A percentile compares a stretch with the other conserved stretches of the same genome.
These are phyloP conservation scores for Carpinus fangiana DNA, from an alignment of 306 rosid species.

Conservation along the genomic window DNA sequence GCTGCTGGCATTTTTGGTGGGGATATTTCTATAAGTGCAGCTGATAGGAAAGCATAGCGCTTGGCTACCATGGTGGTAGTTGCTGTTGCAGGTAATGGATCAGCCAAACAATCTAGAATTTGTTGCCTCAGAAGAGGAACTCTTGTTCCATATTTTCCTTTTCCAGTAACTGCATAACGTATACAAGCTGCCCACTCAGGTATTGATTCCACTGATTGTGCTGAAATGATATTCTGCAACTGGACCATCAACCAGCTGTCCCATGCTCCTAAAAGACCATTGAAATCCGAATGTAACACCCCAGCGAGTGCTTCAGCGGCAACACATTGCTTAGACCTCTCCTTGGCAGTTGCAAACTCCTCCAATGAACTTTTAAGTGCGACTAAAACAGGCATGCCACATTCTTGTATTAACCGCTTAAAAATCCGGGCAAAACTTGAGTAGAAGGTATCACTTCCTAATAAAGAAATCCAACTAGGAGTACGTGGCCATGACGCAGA, in stretches of 20 bases:
- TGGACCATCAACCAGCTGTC: conserved; percentile 85
- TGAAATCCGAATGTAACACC: conserved; percentile 86
- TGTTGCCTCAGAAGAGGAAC: conserved; percentile 90
- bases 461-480: conserved; percentile 87
- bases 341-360: conserved; percentile 85
- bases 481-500: conserved; percentile 99
- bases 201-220: conserved; percentile 91
- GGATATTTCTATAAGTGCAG: conserved; percentile 87
- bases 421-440: conserved; percentile 92
- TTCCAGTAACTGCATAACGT: conserved; percentile 95
- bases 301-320: conserved; percentile 99
- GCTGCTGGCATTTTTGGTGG: conserved; percentile 82
- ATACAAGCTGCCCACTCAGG: conserved; percentile 99
- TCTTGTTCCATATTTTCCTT: conserved; percentile 87
- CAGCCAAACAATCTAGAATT: conserved; percentile 78
- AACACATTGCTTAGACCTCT: conserved; percentile 97
- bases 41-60: conserved; percentile 91
- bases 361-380: conserved; percentile 76
- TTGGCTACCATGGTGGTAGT: conserved; percentile 84
- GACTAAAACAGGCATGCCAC: conserved; percentile 78
- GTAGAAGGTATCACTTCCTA: conserved; percentile 85
- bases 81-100: conserved; percentile 79
- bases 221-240: conserved; percentile 74
- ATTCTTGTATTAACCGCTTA: conserved; percentile 91
- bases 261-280: conserved; percentile 82